Base-by-base conservation (phyloP, 345 rosid genomes). In the Dipteronia dyeriana region DNA sequence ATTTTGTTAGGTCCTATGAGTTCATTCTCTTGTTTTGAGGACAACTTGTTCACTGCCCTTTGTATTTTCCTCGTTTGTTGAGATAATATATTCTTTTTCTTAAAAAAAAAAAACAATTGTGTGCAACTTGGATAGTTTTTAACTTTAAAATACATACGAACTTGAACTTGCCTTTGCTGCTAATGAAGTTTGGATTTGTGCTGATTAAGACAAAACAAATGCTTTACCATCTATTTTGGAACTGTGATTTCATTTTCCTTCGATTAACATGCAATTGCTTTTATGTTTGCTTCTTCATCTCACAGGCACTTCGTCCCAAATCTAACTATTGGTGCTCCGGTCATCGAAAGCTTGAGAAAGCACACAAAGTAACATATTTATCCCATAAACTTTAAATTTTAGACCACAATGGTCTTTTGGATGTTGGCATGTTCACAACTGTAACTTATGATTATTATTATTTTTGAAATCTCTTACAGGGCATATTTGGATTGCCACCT, bases 401-500 rank as follows among this genome's bases (percentile, higher is more conserved):
- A 10, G 14, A 4, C 65, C 53, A 31, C 16, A 11, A 23, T 8
- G 12, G 57, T 23, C 17, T 60, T 57, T 25, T 51, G 3, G 22
- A 19, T 38, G 31, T 38, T 19, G 0, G 22, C 75, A 71, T 59
- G 43, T 66, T 65, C 49, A 26, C 38, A 56, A 54, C 29, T 9
- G 22, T 65, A 57, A 25, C 39, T 78, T 34, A 19, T 66, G 67
- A 29, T 57, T 13, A 14, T n/a, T 56, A 6, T 56, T 59, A 20
- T 45, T 11, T 45, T 66, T 41, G 9, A 34, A 16, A 78, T 79
- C 72, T 73, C 41, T 76, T 63, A 39, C 85, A 95, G 96, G 85
- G 96, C 97, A 65, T 95, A 90, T 86, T 84, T 95, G 78, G 99
- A 95, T 84, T 95, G 99, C 82, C 99, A 91, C 81, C 89, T 95